These are phyloP conservation scores for Lindgomyces ingoldianus DNA, from an alignment of 495 filamentous ascomycete genomes.

Conservation along the genomic window DNA sequence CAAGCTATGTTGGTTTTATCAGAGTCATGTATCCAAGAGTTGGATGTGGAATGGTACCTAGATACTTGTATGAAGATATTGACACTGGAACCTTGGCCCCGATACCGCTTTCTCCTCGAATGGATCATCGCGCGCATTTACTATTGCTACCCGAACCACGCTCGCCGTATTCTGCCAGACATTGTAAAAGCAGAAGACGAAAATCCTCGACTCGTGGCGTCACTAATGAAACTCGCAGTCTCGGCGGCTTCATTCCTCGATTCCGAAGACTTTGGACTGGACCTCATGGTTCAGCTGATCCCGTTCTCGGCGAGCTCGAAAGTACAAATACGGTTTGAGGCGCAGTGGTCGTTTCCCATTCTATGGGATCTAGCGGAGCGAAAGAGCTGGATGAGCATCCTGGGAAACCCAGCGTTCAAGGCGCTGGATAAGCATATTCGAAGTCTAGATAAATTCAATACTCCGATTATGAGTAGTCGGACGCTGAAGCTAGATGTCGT, in stretches of 20 bases:
- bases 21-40: slow-evolving; percentile 29
- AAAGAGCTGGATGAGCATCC: slow-evolving; percentile 38
- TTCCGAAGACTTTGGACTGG: slow-evolving; percentile 35
- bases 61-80: slow-evolving; percentile 41
- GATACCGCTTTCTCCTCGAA: slow-evolving; percentile 50
- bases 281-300: slow-evolving; percentile 40
- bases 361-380: slow-evolving; percentile 39
- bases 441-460: slow-evolving; percentile 38
- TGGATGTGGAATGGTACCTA: slow-evolving; percentile 32
- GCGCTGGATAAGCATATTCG: slow-evolving; percentile 41
- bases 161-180: slow-evolving; percentile 19
- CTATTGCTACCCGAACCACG: slow-evolving; percentile 35
- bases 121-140: slow-evolving; percentile 49
- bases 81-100: slow-evolving; percentile 49
- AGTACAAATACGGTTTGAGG: slow-evolving; percentile 48
- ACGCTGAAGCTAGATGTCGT: slow-evolving; percentile 39
- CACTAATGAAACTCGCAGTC: slow-evolving; percentile 47
- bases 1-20: slow-evolving; percentile 48
- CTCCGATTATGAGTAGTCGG: slow-evolving; percentile 33
- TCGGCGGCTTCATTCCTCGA: slow-evolving; percentile 42
- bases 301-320: slow-evolving; percentile 45
- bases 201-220: slow-evolving; percentile 48
- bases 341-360: slow-evolving; percentile 47
- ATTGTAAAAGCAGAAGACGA: slow-evolving; percentile 38
- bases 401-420: slow-evolving; percentile 39